phyloP scores from a whole-genome alignment of 495 filamentous ascomycete species.

The Xylaria grammica region DNA sequence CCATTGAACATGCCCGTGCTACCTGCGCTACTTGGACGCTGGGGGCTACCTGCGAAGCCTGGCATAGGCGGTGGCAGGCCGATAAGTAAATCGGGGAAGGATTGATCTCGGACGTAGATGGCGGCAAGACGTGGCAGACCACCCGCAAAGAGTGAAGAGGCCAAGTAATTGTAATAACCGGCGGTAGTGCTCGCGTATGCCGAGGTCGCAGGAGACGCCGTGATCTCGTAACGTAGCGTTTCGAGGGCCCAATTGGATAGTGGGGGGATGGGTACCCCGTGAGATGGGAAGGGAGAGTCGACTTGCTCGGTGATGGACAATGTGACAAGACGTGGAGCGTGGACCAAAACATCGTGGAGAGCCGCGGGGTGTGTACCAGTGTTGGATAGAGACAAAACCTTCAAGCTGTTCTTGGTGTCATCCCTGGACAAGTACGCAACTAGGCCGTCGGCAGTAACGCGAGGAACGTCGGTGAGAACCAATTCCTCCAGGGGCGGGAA shows the following conservation, averaged over 20 bases:
- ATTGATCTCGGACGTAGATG: constrained; percentile 83
- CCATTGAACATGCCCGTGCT: constrained; percentile 30
- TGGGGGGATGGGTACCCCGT: constrained; percentile 59
- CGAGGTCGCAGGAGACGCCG: constrained; percentile 57
- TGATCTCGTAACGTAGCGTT: constrained; percentile 83
- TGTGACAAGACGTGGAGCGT: constrained; percentile 64
- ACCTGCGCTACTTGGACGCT: constrained; percentile 46
- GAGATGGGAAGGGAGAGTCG: constrained; percentile 64
- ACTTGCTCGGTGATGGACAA: constrained; percentile 73
- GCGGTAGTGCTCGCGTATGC: constrained; percentile 64
- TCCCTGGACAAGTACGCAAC: constrained; percentile 60
- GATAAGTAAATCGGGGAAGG: constrained; percentile 73
- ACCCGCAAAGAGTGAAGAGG: constrained; percentile 75
- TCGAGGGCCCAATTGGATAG: constrained; percentile 69
- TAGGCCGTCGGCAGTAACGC: constrained; percentile 73
- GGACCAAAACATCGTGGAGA: constrained; percentile 67
- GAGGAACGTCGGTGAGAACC: constrained; percentile 67
- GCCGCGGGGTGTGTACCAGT: constrained; percentile 69
- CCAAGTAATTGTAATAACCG: constrained; percentile 87
- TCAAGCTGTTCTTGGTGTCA: constrained; percentile 57
- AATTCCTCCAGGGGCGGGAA: constrained; percentile 76
- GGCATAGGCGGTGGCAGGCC: constrained; percentile 67
- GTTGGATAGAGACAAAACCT: constrained; percentile 64
- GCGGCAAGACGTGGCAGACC: constrained; percentile 71
- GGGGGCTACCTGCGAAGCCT: constrained; percentile 49